Base-by-base conservation (phyloP, 495 filamentous ascomycete genomes). In the Penicillium mononematosum region DNA sequence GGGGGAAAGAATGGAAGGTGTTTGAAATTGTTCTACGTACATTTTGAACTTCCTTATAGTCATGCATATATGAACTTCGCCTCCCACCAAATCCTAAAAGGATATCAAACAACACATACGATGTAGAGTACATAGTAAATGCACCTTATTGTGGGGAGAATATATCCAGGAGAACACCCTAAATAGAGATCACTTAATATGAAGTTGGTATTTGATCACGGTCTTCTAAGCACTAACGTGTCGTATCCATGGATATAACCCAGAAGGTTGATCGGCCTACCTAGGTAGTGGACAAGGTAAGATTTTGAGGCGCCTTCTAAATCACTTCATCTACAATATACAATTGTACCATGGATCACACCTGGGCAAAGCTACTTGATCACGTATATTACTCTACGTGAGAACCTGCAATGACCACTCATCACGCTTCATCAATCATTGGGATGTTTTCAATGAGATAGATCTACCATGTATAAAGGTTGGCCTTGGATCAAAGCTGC, bases 361-460 rank as follows among this genome's bases (percentile, higher is more conserved):
- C 5, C 24, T 25, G 24, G 0, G 24, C 22, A 22, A 44, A 44
- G 20, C 20, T 22, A 44, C 11, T 44, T 8, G 19, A 14, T 20
- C 11, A 44, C 32, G 20, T 27, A 10, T 31, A 31, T 29, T 8
- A 4, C 25, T 31, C 45, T 32, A 48, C 45, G 5, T 5, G 29
- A 34, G 11, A 17, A 39, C 36, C 6, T 39, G 29, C 4, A 31
- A 31, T 53, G 39, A 9, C 34, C 38, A 31, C 27, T 46, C 32
- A 47, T 45, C 53, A 47, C 31, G 44, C 53, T 54, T 45, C 53
- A 47, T 55, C 53, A 55, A 55, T 55, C 53, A 55, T 55, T 41
- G 43, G 44, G 43, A 55, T 55, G 43, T 55, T 19, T 47, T 36
- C 27, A 19, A 55, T 47, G 16, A 47, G 34, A 39, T 45, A 47